These are phyloP conservation scores for Entamoeba invadens DNA, from an alignment of 208 protist species.

Conservation along the genomic window DNA sequence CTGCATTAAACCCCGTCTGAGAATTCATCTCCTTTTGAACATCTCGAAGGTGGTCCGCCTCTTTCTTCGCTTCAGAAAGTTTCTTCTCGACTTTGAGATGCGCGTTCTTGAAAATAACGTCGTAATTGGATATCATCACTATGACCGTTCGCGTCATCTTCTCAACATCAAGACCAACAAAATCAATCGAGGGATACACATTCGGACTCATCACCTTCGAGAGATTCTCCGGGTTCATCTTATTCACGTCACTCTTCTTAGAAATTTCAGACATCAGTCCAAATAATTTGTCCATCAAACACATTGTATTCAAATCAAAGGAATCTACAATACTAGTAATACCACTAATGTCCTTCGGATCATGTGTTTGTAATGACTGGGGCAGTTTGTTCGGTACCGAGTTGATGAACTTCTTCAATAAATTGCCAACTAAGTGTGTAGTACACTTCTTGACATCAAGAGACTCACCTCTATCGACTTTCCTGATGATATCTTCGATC, in stretches of 20 bases:
- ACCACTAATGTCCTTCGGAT: neutral
- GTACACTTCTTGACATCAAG: neutral
- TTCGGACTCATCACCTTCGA: neutral
- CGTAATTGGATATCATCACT: neutral
- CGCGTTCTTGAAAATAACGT: neutral
- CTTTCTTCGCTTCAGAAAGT: neutral
- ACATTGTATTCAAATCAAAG: neutral
- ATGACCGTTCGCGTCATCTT: neutral
- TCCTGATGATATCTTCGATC: neutral
- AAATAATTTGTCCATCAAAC: neutral
- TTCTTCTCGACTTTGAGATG: neutral
- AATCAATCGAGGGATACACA: neutral
- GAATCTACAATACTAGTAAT: neutral
- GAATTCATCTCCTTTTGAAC: neutral
- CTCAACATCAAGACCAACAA: neutral
- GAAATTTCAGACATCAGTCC: neutral
- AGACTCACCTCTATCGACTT: neutral
- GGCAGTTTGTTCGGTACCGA: neutral
- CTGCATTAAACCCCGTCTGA: too few relatives aligned
- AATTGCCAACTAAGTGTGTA: neutral
- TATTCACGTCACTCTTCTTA: neutral
- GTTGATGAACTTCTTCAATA: neutral
- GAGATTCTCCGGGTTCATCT: neutral
- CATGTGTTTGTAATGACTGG: neutral
- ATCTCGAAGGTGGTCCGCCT: neutral